Evolutionary conservation across 2,329 filamentous ascomycete species (phyloP).

Genomic region (Fusarium sacchari): DNA sequence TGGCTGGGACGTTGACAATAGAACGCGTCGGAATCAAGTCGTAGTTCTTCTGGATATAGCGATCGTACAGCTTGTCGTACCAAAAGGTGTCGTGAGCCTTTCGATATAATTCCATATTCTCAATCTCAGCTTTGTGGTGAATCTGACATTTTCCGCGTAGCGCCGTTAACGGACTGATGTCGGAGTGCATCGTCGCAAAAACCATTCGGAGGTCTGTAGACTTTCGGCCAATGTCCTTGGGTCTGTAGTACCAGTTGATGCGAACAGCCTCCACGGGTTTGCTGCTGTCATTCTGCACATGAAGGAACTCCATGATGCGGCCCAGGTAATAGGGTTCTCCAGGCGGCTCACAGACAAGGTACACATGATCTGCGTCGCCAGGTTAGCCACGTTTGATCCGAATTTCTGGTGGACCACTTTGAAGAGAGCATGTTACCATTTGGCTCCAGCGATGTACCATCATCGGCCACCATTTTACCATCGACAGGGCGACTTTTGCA

Average conservation of each 20-base stretch:
- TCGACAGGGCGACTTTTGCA: constrained; percentile 75
- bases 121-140: constrained; percentile 86
- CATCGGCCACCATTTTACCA: constrained; percentile 85
- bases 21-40: constrained; percentile 91
- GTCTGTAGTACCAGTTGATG: constrained; percentile 98
- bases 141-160: constrained; percentile 94
- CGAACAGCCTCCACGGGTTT: constrained; percentile 85
- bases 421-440: constrained; percentile 72
- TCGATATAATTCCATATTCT: constrained; percentile 83
- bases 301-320: constrained; percentile 98
- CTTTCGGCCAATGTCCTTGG: constrained; percentile 93
- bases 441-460: constrained; percentile 82
- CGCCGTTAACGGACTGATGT: constrained; percentile 90
- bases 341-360: constrained; percentile 95
- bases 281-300: constrained; percentile 76
- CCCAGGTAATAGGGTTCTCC: constrained; percentile 98
- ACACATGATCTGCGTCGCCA: constrained; percentile 75
- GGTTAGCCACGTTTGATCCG: constrained; percentile 46
- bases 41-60: constrained; percentile 98
- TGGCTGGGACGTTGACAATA: constrained; percentile 95
- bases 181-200: constrained; percentile 98
- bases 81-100: constrained; percentile 90
- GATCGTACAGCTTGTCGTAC: constrained; percentile 97
- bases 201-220: constrained; percentile 90
- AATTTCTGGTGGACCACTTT: constrained; percentile 36